Base-by-base conservation (phyloP, 2,329 filamentous ascomycete genomes). In the Mollisiaceae sp. region DNA sequence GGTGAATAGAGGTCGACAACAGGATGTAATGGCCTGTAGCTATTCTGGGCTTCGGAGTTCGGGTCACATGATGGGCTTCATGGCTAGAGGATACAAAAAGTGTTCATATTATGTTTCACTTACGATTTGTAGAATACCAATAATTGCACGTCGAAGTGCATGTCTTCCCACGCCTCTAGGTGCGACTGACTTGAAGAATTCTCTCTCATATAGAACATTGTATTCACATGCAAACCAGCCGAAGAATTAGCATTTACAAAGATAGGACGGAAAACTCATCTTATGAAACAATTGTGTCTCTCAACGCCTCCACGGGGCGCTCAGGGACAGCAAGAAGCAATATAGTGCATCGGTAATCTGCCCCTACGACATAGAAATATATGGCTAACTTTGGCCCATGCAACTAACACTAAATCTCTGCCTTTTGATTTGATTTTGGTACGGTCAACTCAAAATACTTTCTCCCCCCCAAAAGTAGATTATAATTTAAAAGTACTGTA, bases 1-100 rank as follows among this genome's bases (percentile, higher is more conserved):
- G 60, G 62, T 11, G 71, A 69, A 24, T 74, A 69, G 45, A 50
- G 6, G 11, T 50, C 12, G 59, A 54, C 75, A 77, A 55, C 76
- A 20, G 22, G 24, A 27, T 27, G 12, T 4, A 11, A 8, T n/a
- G 22, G 4, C 32, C n/a, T 54, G 50, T 54, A 54, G 9, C 22
- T 1, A 15, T 54, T 24, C 32, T 18, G 22, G 22, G 9, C 24
- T 54, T 18, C 6, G 50, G 50, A 54, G 50, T 54, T 32, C 15
- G 50, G 24, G 5, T 9, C 8, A 27, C 11, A 11, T 14, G 20
- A 9, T 52, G 47, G 20, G 11, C 11, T 54, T 54, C 50, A 54
- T 32, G 22, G 50, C 24, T 24, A 54, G 22, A 14, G 24, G 50
- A 35, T 54, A 54, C 24, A 24, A 54, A 54, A 54, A 54, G 50